These are phyloP conservation scores for Mycena rosella DNA, from an alignment of 768 basidiomycete genomes.

Conservation along the genomic window DNA sequence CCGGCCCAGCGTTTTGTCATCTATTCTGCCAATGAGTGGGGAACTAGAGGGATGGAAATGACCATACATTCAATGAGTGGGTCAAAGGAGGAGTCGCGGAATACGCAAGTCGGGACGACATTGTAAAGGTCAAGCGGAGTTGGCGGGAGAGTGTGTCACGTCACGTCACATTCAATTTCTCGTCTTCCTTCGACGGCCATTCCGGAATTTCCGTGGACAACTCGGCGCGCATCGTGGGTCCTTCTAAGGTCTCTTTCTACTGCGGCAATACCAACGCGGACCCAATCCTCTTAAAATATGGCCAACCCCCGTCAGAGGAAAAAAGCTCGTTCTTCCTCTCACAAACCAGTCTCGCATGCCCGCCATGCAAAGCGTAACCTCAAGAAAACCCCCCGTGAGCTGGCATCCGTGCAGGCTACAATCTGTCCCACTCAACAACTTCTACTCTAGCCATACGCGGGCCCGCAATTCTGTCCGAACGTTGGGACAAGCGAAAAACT, in stretches of 20 bases:
- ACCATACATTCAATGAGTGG: conserved; percentile 36
- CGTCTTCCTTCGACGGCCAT: too few relatives aligned
- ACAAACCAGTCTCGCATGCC: conserved; percentile 81
- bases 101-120: conserved; percentile 50
- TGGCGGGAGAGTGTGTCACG: too few relatives aligned
- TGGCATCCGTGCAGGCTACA: conserved; percentile 10
- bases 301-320: conserved; percentile 94
- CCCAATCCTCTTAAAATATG: conserved; percentile 61
- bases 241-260: neutral
- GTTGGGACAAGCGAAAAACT: conserved; percentile 91
- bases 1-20: conserved; percentile 69
- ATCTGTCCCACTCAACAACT: conserved; percentile 35
- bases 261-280: neutral
- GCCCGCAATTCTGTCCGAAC: conserved; percentile 83
- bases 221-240: neutral
- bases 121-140: conserved; percentile 30
- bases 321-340: conserved; percentile 84
- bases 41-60: neutral
- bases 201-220: too few relatives aligned
- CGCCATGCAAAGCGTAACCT: conserved; percentile 79
- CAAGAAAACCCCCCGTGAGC: conserved; percentile 83
- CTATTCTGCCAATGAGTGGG: conserved; percentile 47
- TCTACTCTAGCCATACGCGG: conserved; percentile 75
- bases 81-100: conserved; percentile 37
- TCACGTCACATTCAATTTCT: neutral